Evolutionary conservation across 345 rosid species (phyloP), one percentile per base, ranked within the genome.

Genomic region (Salix viminalis): DNA sequence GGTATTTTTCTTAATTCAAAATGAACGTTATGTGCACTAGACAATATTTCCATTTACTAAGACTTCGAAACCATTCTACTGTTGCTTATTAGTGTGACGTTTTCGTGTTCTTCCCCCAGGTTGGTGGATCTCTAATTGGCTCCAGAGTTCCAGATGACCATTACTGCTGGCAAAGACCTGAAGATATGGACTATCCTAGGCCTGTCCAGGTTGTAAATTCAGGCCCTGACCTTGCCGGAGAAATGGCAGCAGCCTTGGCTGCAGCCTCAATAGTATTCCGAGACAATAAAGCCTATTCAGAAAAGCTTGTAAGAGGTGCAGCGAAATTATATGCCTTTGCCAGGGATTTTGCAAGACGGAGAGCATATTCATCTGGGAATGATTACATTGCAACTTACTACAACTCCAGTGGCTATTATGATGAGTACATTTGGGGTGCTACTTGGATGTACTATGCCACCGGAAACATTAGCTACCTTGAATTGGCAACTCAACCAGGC

Each of bases 361-460:
- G 37, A 0, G 5, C 83, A 7, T 92, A 92, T 56, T 86, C 85
- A 4, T 80, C 80, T 0, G 91, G 93, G 6, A 83, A 91, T 24
- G 79, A 81, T 15, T 78, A 34, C 65, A 71, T 83, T 26, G 86
- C 80, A 48, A 87, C 87, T 12, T 90, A 36, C 82, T 94, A 94
- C 71, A 94, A 94, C 81, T 94, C 98, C 21, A 82, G 86, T 0
- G 91, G 96, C 19, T 89, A 92, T 75, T 92, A 65, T 36, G 97
- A 92, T 41, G 98, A 94, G 82, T 86, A 89, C 76, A 91, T 94
- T 90, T 92, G 98, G 98, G 91, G 91, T 0, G 87, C 91, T 11
- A 85, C 96, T 1, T 94, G 97, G 98, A 32, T 94, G 75, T 92
- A 91, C 83, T 91, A 88, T 61, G 98, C 98, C 64, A 94, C 97